These are phyloP conservation scores for Mortierella alpina DNA, from an alignment of 192 early-diverging fungal species.

Conservation along the genomic window DNA sequence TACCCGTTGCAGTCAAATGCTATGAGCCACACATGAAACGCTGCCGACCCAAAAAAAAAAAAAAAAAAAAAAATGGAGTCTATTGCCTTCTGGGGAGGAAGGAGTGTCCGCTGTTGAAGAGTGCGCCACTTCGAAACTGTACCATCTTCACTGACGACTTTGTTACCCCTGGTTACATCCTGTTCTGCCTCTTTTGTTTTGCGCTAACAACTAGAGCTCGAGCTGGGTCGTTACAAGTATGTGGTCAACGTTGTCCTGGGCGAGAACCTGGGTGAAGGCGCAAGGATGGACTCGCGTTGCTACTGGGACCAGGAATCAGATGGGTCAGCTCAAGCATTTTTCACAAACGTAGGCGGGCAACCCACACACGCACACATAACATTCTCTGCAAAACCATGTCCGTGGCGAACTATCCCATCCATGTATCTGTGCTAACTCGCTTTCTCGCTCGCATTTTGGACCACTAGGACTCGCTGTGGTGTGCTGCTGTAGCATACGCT, in stretches of 20 bases:
- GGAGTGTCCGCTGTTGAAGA: too few relatives aligned
- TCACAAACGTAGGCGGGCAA: conserved; percentile 30
- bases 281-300: conserved; percentile 51
- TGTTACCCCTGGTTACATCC: not conserved
- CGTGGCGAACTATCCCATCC: not conserved
- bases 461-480: conserved; percentile 46
- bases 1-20: not conserved
- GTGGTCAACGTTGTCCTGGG: conserved; percentile 50
- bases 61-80: too few relatives aligned
- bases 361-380: not conserved
- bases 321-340: conserved; percentile 53
- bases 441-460: not conserved
- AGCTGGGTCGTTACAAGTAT: conserved; percentile 48
- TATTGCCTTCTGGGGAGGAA: too few relatives aligned
- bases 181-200: not conserved
- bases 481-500: conserved; percentile 46
- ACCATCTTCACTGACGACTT: not conserved
- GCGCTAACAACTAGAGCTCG: conserved; percentile 21
- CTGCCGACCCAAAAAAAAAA: not conserved
- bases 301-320: conserved; percentile 54
- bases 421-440: not conserved
- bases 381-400: not conserved
- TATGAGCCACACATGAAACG: not conserved
- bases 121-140: not conserved
- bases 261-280: conserved; percentile 44